Evolutionary conservation across 257 asterid genomes (phyloP), one percentile per base, ranked within the genome.

Genomic region (Jasminum sambac): DNA sequence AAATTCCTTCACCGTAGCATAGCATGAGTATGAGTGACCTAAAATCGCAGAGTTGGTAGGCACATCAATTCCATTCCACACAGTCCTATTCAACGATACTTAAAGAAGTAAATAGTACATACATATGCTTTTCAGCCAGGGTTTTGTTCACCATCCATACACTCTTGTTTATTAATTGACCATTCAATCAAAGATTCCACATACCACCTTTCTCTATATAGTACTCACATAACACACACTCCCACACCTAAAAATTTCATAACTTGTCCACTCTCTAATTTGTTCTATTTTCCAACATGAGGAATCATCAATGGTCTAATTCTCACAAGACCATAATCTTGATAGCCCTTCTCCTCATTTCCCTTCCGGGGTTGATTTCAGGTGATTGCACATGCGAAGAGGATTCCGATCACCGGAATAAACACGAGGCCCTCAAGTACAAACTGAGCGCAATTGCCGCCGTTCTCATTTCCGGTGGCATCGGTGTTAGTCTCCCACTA

Each of bases 401-500:
- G 9, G 71, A 70, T 11, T 39, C 50, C 62, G 50, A 48, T 30
- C 58, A 67, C 11, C 36, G 41, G 64, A 60, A 72, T 78, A 70
- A 30, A 11, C n/a, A 10, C 12, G 83, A 76, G 39, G 84, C 84
- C 55, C 86, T 86, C 63, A 84, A 77, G 68, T 86, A 76, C 82
- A 86, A 79, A 48, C 50, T 86, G 12, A 76, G 65, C 0, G 83
- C 92, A 2, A 79, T 86, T 5, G 86, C 75, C 12, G 72, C 89
- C 0, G 63, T 86, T 42, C 86, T 86, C 24, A 61, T 76, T 23
- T 79, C 84, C 7, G 89, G 92, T 0, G 83, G 80, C 63, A 63
- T 82, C 16, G 92, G 92, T 21, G 82, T 84, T 63, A 73, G 89
- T 72, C 72, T 84, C 59, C 92, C 92, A 5, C 58, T 86, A 8